A percentile compares a stretch with the other conserved stretches of the same genome.
Evolutionary conservation across 306 rosid genomes (phyloP).

Genomic region (Trifolium fragiferum): DNA sequence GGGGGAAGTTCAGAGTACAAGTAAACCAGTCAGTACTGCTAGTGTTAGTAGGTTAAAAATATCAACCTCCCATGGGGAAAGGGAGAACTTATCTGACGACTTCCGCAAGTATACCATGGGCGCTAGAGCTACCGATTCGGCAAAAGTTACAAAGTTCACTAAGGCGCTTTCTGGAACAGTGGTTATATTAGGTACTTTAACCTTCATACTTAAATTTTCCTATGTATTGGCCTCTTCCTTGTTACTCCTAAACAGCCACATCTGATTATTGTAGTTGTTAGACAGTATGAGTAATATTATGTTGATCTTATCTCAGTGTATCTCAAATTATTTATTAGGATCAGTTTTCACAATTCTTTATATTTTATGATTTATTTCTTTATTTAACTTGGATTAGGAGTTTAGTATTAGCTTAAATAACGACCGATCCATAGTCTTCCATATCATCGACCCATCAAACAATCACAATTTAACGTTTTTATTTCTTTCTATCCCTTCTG

Average conservation of each 20-base stretch:
- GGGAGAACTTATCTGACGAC: constrained; percentile 56
- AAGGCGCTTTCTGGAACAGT: constrained; percentile 86
- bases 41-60: constrained; percentile 57
- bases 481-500: background rate
- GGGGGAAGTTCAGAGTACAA: constrained; percentile 65
- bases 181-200: constrained; percentile 67
- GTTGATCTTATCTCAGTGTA: constrained; percentile 11
- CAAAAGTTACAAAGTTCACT: constrained; percentile 81
- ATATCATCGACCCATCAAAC: background rate
- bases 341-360: background rate
- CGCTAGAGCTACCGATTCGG: constrained; percentile 89
- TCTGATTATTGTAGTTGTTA: constrained; percentile 7
- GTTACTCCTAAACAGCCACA: constrained; percentile 14
- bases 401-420: background rate
- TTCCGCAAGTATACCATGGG: constrained; percentile 62
- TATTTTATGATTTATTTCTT: background rate
- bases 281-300: background rate
- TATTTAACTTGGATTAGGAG: background rate
- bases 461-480: background rate
- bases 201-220: constrained; percentile 30
- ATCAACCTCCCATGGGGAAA: constrained; percentile 42
- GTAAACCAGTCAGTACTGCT: constrained; percentile 45
- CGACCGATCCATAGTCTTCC: background rate
- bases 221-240: constrained; percentile 13
- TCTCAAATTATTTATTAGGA: background rate